These are phyloP conservation scores for Larix sibirica DNA, from an alignment of 83 land plant species.

Conservation along the genomic window DNA sequence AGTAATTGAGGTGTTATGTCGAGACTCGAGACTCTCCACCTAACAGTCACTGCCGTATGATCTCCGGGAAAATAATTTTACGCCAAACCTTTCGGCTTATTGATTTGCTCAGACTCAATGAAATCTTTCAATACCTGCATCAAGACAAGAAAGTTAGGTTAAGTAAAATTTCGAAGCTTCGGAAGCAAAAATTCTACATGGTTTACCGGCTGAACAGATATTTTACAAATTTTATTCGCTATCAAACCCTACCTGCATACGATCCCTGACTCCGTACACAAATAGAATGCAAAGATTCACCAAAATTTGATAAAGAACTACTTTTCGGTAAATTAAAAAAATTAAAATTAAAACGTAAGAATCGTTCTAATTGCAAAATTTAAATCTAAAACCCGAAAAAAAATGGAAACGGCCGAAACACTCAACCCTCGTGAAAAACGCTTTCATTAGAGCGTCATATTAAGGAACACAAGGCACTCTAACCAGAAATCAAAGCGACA, in stretches of 20 bases:
- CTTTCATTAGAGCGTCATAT: neutral
- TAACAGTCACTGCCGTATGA: neutral
- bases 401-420: neutral
- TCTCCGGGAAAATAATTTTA: neutral
- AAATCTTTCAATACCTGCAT: slow-evolving; percentile 1
- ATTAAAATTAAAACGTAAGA: too few relatives aligned
- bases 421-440: neutral
- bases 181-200: neutral
- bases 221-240: neutral
- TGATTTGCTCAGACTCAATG: neutral
- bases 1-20: neutral
- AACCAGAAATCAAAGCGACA: too few relatives aligned
- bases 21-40: neutral
- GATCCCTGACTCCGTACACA: neutral
- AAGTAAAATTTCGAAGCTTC: neutral
- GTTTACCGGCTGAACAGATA: neutral
- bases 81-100: neutral
- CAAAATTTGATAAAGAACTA: neutral
- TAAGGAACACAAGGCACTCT: neutral
- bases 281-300: too few relatives aligned
- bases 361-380: neutral
- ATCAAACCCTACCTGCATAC: slow-evolving; percentile 7
- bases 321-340: neutral
- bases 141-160: neutral
- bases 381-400: neutral